Evolutionary conservation across 805 yeast species (phyloP).

Genomic region (Tetrapisispora pingtungensis): DNA sequence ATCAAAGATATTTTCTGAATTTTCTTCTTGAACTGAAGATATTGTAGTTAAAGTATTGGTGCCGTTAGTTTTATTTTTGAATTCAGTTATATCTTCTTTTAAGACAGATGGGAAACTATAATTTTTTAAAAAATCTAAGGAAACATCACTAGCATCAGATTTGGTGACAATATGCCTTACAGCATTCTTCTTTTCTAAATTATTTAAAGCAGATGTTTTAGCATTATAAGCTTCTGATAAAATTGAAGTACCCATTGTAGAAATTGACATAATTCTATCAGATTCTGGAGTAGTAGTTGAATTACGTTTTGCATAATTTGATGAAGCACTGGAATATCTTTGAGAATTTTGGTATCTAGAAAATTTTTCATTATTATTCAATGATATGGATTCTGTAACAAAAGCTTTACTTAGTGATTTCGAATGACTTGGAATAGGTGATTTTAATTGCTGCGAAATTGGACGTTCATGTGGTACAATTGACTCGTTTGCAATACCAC

Average conservation of each 20-base stretch:
- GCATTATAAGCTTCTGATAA: slow-evolving; percentile 9
- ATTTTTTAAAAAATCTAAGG: slow-evolving; percentile 20
- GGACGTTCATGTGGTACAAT: not conserved
- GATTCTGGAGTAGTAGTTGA: slow-evolving; percentile 6
- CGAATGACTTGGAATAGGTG: not conserved
- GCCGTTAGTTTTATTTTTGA: not conserved
- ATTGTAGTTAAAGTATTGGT: not conserved
- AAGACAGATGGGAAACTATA: slow-evolving; percentile 26
- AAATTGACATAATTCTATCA: slow-evolving; percentile 21
- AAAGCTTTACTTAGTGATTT: slow-evolving; percentile 10
- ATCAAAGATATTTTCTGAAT: not conserved
- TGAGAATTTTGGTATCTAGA: not conserved
- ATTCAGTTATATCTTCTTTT: slow-evolving; percentile 9
- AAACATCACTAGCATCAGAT: slow-evolving; percentile 10
- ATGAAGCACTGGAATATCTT: slow-evolving; percentile 4
- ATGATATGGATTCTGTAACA: slow-evolving; percentile 7
- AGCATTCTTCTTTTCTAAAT: slow-evolving; percentile 11
- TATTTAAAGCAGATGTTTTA: slow-evolving; percentile 8
- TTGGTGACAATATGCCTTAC: slow-evolving; percentile 5
- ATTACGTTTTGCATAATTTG: slow-evolving; percentile 7
- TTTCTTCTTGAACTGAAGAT: not conserved
- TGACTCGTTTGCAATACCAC: not conserved
- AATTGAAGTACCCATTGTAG: slow-evolving; percentile 25
- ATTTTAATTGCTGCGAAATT: not conserved
- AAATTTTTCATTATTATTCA: not conserved